phyloP scores from a whole-genome alignment of 805 yeast species.

The Kazachstania bromeliacearum region DNA sequence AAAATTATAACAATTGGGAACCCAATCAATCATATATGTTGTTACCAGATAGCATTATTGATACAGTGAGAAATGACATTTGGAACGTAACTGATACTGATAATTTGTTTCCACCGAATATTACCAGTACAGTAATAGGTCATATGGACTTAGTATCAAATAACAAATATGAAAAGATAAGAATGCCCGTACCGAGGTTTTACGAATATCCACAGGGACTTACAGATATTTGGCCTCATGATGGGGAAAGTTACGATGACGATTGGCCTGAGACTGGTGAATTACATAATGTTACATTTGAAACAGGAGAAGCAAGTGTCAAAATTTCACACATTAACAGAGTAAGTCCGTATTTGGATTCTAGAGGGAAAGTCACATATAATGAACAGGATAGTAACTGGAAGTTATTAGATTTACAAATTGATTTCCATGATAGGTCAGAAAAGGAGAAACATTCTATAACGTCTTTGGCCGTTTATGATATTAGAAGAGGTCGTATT shows the following conservation, averaged over 20 bases:
- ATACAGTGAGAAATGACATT: constrained; percentile 35
- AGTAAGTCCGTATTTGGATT: constrained; percentile 12
- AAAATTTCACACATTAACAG: constrained; percentile 18
- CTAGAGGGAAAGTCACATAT: constrained; percentile 14
- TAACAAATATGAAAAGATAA: constrained; percentile 10
- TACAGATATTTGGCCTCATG: constrained; percentile 19
- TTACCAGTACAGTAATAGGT: constrained; percentile 42
- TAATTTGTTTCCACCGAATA: constrained; percentile 33
- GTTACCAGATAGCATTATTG: constrained; percentile 49
- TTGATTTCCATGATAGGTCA: constrained; percentile 33
- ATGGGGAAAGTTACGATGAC: constrained; percentile 19
- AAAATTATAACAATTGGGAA: constrained; percentile 35
- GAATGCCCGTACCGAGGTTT: constrained; percentile 30
- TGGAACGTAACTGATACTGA: constrained; percentile 38
- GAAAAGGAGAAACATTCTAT: constrained; percentile 44
- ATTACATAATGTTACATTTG: constrained; percentile 24
- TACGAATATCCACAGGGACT: constrained; percentile 24
- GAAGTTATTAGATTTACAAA: constrained; percentile 31
- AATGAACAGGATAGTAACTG: constrained; percentile 32
- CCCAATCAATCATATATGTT: constrained; percentile 47
- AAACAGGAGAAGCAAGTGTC: constrained; percentile 19
- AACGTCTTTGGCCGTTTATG: constrained; percentile 52
- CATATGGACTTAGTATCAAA: constrained; percentile 25
- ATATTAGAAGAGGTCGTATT: constrained; percentile 55
- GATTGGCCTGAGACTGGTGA: constrained; percentile 18